These are phyloP conservation scores for Fagopyrum tataricum DNA, from an alignment of 148 eudicot genomes.

Conservation along the genomic window DNA sequence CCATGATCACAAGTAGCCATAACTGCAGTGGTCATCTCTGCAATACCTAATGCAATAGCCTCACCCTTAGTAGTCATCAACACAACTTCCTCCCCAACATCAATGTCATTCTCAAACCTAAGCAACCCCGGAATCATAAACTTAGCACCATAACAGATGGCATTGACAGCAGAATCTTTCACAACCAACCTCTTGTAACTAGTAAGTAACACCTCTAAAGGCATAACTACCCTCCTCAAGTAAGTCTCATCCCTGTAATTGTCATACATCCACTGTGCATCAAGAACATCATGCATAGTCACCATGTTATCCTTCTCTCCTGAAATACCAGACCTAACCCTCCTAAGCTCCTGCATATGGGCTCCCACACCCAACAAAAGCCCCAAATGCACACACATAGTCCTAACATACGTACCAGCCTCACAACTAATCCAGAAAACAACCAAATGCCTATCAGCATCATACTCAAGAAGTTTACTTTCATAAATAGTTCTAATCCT, in stretches of 20 bases:
- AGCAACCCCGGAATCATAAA: constrained; percentile 91
- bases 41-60: constrained; percentile 90
- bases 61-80: constrained; percentile 93
- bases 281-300: constrained; percentile 95
- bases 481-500: constrained; percentile 86
- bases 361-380: constrained; percentile 77
- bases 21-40: constrained; percentile 97
- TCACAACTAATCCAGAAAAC: constrained; percentile 96
- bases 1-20: constrained; percentile 99
- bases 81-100: constrained; percentile 85
- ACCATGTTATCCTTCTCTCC: constrained; percentile 98
- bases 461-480: constrained; percentile 79
- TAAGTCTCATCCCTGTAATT: constrained; percentile 85
- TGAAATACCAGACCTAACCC: constrained; percentile 73
- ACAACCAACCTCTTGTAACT: constrained; percentile 92
- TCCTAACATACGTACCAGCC: constrained; percentile 95
- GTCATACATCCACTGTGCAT: constrained; percentile 87
- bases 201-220: constrained; percentile 71
- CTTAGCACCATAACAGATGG: constrained; percentile 93
- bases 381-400: constrained; percentile 96
- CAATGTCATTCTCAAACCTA: constrained; percentile 92
- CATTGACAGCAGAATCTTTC: constrained; percentile 92
- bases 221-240: constrained; percentile 83
- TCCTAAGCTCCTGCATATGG: constrained; percentile 92
- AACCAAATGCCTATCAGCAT: constrained; percentile 61